Conservation (phyloP, 2,329 filamentous ascomycete species). For the Ophiocordyceps sinensis region DNA sequence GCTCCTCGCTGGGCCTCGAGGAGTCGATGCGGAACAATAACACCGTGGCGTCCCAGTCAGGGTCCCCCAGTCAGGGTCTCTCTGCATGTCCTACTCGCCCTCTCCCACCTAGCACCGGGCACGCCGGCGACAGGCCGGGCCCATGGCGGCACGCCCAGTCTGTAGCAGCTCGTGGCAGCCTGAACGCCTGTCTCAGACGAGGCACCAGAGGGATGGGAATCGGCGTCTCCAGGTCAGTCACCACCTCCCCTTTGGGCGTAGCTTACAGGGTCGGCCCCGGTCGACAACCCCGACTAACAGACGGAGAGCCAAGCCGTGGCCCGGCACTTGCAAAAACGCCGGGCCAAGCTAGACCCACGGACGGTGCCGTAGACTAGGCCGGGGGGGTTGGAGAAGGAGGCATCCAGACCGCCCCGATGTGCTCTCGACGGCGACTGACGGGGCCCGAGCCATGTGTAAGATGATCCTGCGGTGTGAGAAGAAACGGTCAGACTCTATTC, state of each 20-base stretch:
- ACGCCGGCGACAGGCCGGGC: neutral
- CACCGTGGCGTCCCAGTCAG: too few species aligned
- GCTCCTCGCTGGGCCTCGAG: too few species aligned
- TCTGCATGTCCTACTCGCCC: too few species aligned
- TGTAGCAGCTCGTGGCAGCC: slow-evolving; percentile 1
- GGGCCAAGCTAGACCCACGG: neutral
- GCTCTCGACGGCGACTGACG: neutral
- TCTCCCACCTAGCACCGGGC: too few species aligned
- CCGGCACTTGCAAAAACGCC: neutral
- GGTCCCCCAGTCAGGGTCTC: too few species aligned
- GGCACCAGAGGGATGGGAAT: slow-evolving; percentile 1
- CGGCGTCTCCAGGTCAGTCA: too few species aligned
- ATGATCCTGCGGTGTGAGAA: neutral
- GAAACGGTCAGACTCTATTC: neutral
- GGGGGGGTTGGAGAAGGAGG: neutral
- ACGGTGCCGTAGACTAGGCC: neutral
- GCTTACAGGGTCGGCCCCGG: too few species aligned
- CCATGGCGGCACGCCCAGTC: neutral
- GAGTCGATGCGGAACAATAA: too few species aligned
- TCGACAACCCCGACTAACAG: too few species aligned
- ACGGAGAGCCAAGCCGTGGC: too few species aligned
- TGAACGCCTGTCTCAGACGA: slow-evolving; percentile 1
- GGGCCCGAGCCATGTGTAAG: neutral
- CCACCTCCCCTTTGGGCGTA: neutral
- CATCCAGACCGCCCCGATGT: neutral